phyloP scores from a whole-genome alignment of 495 filamentous ascomycete genomes.

The Paragyromitra xinjiangensis region DNA sequence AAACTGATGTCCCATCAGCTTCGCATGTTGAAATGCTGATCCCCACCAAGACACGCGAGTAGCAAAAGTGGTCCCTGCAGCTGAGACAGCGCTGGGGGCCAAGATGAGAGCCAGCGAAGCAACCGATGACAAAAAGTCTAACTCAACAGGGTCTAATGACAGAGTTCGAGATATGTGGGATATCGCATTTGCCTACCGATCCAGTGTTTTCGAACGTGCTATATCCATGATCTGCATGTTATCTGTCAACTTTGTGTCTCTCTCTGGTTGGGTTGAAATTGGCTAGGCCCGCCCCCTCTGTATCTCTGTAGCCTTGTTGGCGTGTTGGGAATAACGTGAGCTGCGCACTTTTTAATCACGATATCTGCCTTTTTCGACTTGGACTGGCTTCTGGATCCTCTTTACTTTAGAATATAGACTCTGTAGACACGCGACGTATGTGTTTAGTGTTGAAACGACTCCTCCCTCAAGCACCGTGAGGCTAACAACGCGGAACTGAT shows the following conservation, averaged over 20 bases:
- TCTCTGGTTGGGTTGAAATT: conserved; percentile 39
- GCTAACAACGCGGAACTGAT: conserved; percentile 6
- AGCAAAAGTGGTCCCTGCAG: conserved; percentile 28
- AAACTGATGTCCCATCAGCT: conserved; percentile 21
- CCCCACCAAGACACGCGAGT: conserved; percentile 3
- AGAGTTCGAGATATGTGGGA: neutral
- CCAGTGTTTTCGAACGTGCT: neutral
- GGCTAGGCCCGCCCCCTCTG: conserved; percentile 1
- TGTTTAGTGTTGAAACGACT: conserved; percentile 2
- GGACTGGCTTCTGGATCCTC: neutral
- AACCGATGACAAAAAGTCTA: conserved; percentile 1
- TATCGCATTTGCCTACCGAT: neutral
- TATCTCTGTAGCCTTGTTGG: neutral
- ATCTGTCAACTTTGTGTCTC: conserved; percentile 33
- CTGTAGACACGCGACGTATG: conserved; percentile 29
- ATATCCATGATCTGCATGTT: conserved; percentile 7
- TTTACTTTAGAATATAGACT: conserved; percentile 13
- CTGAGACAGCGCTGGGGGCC: conserved; percentile 31
- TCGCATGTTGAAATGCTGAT: conserved; percentile 8
- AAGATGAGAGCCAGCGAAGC: conserved; percentile 42
- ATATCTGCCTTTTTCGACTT: conserved; percentile 8
- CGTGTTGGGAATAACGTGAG: neutral
- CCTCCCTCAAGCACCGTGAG: neutral
- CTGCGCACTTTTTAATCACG: conserved; percentile 18
- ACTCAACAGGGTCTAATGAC: neutral